Conservation (phyloP, 192 early-diverging fungal species). For the Entomortierella lignicola region DNA sequence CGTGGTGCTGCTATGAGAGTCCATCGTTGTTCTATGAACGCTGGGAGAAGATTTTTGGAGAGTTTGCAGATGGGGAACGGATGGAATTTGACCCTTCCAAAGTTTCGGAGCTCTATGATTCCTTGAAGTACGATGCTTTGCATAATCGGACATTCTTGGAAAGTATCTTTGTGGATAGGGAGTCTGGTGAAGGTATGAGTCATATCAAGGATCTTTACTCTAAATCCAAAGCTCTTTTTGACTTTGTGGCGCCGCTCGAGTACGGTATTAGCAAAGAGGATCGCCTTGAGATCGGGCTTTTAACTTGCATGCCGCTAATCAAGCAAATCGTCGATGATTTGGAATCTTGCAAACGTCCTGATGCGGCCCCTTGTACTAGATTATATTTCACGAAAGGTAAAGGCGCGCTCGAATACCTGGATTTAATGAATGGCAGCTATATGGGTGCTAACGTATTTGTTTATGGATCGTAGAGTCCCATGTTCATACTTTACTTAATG, state of each 20-base stretch:
- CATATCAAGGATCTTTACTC: constrained; percentile 77
- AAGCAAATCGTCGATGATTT: constrained; percentile 84
- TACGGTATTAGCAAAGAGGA: constrained; percentile 90
- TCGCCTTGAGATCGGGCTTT: constrained; percentile 86
- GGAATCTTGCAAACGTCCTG: constrained; percentile 62
- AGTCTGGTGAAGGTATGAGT: constrained; percentile 17
- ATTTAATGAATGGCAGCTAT: not conserved
- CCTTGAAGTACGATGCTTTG: constrained; percentile 96
- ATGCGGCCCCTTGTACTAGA: constrained; percentile 69
- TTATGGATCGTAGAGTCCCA: constrained; percentile 74
- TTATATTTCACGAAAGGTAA: constrained; percentile 95
- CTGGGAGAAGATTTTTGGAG: constrained; percentile 96
- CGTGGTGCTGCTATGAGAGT: constrained; percentile 94
- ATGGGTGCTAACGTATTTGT: not conserved
- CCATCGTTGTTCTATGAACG: constrained; percentile 89
- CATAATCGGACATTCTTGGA: constrained; percentile 93
- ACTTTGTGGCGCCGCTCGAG: constrained; percentile 93
- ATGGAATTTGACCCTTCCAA: constrained; percentile 82
- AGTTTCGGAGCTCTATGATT: constrained; percentile 94
- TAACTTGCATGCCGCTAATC: constrained; percentile 81
- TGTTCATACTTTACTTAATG: constrained; percentile 92
- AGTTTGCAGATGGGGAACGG: constrained; percentile 74
- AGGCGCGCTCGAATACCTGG: not conserved
- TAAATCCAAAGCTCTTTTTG: constrained; percentile 88
- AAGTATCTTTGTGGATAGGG: constrained; percentile 68